Conservation (phyloP, 257 asterid species). For the Capsicum pubescens region DNA sequence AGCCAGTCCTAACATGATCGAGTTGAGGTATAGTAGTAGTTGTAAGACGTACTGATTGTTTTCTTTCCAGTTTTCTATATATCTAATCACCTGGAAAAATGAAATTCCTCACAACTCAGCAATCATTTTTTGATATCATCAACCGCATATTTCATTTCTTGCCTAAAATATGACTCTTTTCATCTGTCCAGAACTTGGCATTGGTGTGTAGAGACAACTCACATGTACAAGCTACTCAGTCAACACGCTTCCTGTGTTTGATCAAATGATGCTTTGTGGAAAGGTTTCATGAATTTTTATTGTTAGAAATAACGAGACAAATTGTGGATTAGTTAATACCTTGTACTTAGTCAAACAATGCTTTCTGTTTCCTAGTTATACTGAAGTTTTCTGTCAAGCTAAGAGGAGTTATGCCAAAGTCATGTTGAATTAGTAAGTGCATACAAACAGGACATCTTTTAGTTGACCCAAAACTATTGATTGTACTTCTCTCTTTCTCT, state of each 20-base stretch:
- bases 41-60: too few species aligned
- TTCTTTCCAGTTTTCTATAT: too few species aligned
- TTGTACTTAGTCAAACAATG: neutral
- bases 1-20: too few species aligned
- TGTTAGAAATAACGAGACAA: neutral
- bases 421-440: neutral
- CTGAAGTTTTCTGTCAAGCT: neutral
- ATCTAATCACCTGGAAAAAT: too few species aligned
- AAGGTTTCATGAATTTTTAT: neutral
- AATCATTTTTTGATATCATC: neutral
- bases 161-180: neutral
- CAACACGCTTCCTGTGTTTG: slow-evolving; percentile 24
- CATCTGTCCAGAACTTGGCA: neutral
- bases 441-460: neutral
- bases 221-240: slow-evolving; percentile 18
- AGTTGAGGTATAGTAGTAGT: too few species aligned
- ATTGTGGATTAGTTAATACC: neutral
- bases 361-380: neutral
- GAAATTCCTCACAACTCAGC: too few species aligned
- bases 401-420: neutral
- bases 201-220: neutral
- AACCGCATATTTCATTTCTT: neutral
- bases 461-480: neutral
- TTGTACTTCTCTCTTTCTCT: neutral
- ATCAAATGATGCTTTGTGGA: neutral